A percentile compares a stretch with the other conserved stretches of the same genome.
phyloP scores from a whole-genome alignment of 2,329 filamentous ascomycete genomes.

The Hypoxylon sp. region DNA sequence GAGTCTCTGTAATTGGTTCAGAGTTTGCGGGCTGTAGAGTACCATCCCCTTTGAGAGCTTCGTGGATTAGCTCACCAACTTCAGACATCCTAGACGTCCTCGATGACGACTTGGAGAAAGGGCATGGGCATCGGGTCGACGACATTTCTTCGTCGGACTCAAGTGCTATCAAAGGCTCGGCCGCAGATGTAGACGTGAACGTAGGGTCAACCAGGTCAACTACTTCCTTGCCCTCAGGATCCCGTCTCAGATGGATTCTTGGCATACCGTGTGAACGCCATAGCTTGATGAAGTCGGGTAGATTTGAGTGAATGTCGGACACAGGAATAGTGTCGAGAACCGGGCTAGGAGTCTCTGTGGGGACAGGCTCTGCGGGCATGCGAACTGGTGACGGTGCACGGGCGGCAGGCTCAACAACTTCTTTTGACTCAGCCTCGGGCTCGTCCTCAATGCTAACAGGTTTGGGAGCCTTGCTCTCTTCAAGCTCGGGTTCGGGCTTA shows the following conservation, averaged over 20 bases:
- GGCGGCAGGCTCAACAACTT: constrained; percentile 11
- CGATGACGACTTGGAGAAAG: constrained; percentile 26
- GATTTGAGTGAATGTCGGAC: constrained; percentile 44
- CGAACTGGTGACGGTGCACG: constrained; percentile 10
- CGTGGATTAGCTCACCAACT: constrained; percentile 23
- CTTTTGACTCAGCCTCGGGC: constrained; percentile 32
- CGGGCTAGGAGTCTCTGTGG: constrained; percentile 17
- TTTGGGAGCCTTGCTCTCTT: constrained; percentile 50
- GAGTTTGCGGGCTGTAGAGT: background rate
- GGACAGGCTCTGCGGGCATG: constrained; percentile 2
- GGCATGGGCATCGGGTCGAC: constrained; percentile 32
- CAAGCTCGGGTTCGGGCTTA: constrained; percentile 57
- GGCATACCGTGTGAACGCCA: constrained; percentile 49
- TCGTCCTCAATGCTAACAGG: constrained; percentile 41
- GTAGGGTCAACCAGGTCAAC: constrained; percentile 46
- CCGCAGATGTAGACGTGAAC: constrained; percentile 6
- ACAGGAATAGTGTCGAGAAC: constrained; percentile 45
- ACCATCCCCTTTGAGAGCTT: constrained; percentile 19
- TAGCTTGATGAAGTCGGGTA: constrained; percentile 47
- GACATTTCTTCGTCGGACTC: constrained; percentile 25
- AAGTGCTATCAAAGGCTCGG: constrained; percentile 34
- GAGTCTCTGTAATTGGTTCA: background rate
- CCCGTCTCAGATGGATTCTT: constrained; percentile 45
- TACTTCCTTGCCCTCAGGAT: constrained; percentile 45
- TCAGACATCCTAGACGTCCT: constrained; percentile 28